phyloP scores from a whole-genome alignment of 345 rosid species.

The Excoecaria agallocha region DNA sequence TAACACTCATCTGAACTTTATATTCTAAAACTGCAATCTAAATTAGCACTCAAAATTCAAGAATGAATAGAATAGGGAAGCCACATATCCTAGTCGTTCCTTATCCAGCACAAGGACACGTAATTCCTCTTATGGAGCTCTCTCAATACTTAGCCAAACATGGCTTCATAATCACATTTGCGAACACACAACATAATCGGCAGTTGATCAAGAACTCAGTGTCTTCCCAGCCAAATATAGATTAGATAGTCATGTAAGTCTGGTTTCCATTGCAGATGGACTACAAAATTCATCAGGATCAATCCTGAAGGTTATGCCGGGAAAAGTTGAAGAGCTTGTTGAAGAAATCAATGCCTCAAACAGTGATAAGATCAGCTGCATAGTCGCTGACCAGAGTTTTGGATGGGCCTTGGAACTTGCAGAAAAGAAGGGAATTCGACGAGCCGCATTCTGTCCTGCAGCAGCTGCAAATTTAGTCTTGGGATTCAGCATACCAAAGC shows the following conservation, averaged over 20 bases:
- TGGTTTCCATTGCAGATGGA: constrained; percentile 14
- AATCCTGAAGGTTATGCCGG: constrained; percentile 4
- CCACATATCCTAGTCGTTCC: constrained; percentile 16
- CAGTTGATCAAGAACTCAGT: constrained; percentile 9
- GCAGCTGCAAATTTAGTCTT: background rate
- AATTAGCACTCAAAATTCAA: too few relatives aligned
- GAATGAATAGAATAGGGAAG: background rate
- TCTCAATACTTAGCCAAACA: constrained; percentile 5
- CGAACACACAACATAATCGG: constrained; percentile 9
- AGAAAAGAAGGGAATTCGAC: background rate
- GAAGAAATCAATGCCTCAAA: background rate
- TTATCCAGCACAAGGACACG: constrained; percentile 24
- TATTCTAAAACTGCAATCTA: too few relatives aligned
- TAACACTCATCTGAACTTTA: too few relatives aligned
- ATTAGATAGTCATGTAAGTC: background rate
- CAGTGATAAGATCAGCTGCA: background rate
- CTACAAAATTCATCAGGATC: background rate
- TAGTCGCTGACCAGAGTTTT: background rate
- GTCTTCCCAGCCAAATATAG: background rate
- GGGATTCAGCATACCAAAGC: background rate
- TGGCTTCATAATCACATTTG: constrained; percentile 24
- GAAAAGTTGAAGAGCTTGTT: constrained; percentile 5
- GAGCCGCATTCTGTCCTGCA: background rate
- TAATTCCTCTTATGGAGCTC: constrained; percentile 18
- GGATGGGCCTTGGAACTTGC: background rate